Base-by-base conservation (phyloP, 2,329 filamentous ascomycete species). In the Dothidotthia symphoricarpi region DNA sequence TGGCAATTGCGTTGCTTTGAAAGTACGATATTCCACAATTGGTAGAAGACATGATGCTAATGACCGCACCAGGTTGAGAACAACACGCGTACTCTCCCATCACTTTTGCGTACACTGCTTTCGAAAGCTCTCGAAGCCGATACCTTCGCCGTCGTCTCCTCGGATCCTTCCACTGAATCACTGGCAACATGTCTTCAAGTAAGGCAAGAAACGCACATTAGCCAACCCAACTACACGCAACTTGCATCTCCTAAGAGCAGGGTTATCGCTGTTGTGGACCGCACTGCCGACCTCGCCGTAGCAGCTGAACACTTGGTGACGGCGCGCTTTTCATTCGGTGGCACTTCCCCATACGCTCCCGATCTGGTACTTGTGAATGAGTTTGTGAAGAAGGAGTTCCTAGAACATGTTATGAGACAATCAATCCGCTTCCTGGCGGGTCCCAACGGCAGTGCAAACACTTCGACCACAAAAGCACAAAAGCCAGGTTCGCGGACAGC, bases 361-460 rank as follows among this genome's bases (percentile, higher is more conserved):
- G 80, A 84, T 50, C 19, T 82, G 0, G 75, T 84, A 0, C 61
- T 83, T 0, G 80, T 85, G n/a, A 82, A 84, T 43, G 81, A 84
- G 45, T 84, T 75, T 41, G 68, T 72, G 3, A 76, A 77, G 63
- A 69, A 75, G 37, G 68, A 71, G 0, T 82, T 83, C 46, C 57
- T 79, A 0, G 69, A 75, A 31, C 73, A 74, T 0, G 69, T 74
- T 4, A 57, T 73, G 11, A 63, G 66, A 25, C 67, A 73, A 19
- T 56, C 59, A 0, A 60, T 65, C 10, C 56, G 51, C 3, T 60
- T 58, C 24, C 45, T 63, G 3, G 49, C 57, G 1, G 31, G 15
- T 7, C 31, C 45, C 4, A 55, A 53, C 4, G 41, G 47, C 11
- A 39, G 45, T n/a, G 17, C 43, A 1, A 42, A 41, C 6, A 31